Conservation (phyloP, 345 rosid species). For the Eucalyptus pauciflora region DNA sequence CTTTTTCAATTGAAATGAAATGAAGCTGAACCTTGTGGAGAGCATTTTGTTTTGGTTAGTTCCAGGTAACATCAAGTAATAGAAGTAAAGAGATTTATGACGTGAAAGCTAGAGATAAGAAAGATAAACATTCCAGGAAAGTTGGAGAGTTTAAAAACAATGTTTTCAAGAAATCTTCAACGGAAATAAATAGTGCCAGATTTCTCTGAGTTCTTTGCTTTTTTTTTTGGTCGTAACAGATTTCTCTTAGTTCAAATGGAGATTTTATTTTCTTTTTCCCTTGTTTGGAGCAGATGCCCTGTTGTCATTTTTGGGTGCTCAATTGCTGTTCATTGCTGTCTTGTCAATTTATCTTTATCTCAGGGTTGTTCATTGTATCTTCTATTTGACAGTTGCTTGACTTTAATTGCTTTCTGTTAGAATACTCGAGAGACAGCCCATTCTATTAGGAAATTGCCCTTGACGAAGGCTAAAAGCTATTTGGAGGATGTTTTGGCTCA, state of each 20-base stretch:
- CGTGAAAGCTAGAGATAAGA: background rate
- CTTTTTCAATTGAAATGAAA: background rate
- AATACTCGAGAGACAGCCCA: conserved; percentile 66
- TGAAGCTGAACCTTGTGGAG: background rate
- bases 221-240: background rate
- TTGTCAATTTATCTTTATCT: background rate
- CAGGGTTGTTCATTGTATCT: background rate
- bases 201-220: background rate
- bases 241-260: background rate
- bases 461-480: conserved; percentile 67
- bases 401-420: conserved; percentile 50
- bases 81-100: background rate
- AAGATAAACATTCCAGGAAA: background rate
- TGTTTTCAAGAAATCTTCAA: background rate
- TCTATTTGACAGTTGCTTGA: conserved; percentile 7
- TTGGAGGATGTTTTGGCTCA: conserved; percentile 67
- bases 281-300: background rate
- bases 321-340: background rate
- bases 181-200: background rate
- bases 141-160: background rate
- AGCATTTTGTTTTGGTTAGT: background rate
- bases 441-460: conserved; percentile 49
- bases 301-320: background rate
- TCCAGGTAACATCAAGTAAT: background rate
- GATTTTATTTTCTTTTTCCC: background rate